phyloP scores from a whole-genome alignment of 371 early-diverging fungal species.

The Rhizopus microsporus region DNA sequence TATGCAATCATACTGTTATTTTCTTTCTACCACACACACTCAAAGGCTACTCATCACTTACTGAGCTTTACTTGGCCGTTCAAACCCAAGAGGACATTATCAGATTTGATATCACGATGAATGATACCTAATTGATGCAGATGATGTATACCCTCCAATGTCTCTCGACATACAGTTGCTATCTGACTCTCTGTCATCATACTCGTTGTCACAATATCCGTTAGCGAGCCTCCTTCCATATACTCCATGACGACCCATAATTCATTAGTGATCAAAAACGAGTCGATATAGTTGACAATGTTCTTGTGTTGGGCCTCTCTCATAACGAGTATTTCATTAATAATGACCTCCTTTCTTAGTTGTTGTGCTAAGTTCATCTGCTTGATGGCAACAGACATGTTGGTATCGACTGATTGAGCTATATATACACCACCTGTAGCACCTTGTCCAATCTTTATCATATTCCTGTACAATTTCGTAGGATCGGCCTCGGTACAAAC shows the following conservation, averaged over 20 bases:
- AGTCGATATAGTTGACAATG: constrained; percentile 88
- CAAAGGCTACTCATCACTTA: constrained; percentile 21
- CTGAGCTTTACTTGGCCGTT: constrained; percentile 85
- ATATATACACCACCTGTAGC: constrained; percentile 69
- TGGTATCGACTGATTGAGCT: constrained; percentile 67
- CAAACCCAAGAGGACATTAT: constrained; percentile 85
- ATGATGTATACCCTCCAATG: constrained; percentile 53
- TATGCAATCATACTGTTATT: background rate
- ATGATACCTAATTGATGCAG: constrained; percentile 87
- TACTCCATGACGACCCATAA: constrained; percentile 91
- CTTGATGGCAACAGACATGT: constrained; percentile 78
- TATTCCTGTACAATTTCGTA: constrained; percentile 54
- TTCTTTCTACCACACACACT: background rate
- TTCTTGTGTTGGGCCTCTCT: constrained; percentile 75
- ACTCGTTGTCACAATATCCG: constrained; percentile 78
- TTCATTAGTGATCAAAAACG: constrained; percentile 73
- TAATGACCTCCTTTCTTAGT: constrained; percentile 87
- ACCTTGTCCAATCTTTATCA: constrained; percentile 75
- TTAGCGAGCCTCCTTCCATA: constrained; percentile 90
- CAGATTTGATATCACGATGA: constrained; percentile 94
- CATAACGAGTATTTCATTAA: constrained; percentile 89
- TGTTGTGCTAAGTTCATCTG: constrained; percentile 90
- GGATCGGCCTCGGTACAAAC: constrained; percentile 94
- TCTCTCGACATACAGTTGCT: constrained; percentile 81
- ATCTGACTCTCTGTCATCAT: constrained; percentile 90